phyloP scores from a whole-genome alignment of 176 grass and related monocot genomes.

The Alopecurus myosuroides region DNA sequence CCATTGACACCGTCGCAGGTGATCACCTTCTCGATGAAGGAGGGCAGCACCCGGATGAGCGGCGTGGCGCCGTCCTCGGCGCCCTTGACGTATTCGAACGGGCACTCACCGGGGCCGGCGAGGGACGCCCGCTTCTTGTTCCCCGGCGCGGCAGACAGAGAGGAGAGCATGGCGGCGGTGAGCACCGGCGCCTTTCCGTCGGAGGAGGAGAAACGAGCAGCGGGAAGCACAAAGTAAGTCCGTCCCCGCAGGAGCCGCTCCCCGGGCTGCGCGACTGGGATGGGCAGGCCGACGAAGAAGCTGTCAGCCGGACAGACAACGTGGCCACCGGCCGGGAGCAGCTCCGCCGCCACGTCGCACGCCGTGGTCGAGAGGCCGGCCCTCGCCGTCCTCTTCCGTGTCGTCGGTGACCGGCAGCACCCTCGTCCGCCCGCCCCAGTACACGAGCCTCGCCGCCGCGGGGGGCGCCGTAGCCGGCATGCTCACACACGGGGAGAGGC shows the following conservation, averaged over 20 bases:
- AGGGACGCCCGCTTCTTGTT: not conserved
- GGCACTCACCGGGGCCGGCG: constrained; percentile 23
- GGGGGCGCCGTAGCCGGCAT: too few relatives aligned
- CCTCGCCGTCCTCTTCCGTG: not conserved
- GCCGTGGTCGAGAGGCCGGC: constrained; percentile 2
- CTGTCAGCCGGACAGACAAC: constrained; percentile 58
- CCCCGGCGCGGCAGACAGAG: constrained; percentile 34
- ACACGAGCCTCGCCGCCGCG: constrained; percentile 50
- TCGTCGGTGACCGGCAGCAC: not conserved
- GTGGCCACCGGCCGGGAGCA: constrained; percentile 29
- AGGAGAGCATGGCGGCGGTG: constrained; percentile 59
- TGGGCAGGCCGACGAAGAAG: too few relatives aligned
- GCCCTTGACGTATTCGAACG: constrained; percentile 77
- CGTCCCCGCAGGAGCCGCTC: constrained; percentile 56
- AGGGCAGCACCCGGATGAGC: constrained; percentile 56
- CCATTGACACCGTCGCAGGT: not conserved
- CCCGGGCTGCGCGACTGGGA: constrained; percentile 42
- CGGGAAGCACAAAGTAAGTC: constrained; percentile 72
- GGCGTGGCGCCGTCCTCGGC: constrained; percentile 33
- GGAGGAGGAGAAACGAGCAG: constrained; percentile 34
- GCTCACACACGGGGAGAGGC: constrained; percentile 43
- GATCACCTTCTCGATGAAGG: constrained; percentile 76
- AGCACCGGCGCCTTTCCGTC: constrained; percentile 34
- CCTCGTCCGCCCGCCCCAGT: constrained; percentile 59
- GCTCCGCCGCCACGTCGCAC: constrained; percentile 40